Evolutionary conservation across 2,329 filamentous ascomycete species (phyloP), one percentile per base, ranked within the genome.

Genomic region (Colletotrichum chrysophilum): DNA sequence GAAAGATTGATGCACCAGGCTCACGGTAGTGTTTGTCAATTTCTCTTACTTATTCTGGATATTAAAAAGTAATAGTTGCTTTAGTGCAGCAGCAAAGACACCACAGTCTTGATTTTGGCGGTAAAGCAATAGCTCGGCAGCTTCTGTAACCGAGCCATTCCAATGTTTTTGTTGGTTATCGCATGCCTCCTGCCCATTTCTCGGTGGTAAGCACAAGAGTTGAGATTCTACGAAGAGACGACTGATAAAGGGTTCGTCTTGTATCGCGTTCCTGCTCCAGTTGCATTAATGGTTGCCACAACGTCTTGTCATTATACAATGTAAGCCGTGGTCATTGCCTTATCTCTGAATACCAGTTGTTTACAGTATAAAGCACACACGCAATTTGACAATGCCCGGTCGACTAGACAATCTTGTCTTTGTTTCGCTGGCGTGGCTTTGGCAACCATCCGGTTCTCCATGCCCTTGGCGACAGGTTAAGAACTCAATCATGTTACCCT

Each of bases 211-310:
- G 38, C 18, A 43, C 0, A 43, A 43, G 4, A 43, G 16, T 43
- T 5, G 0, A 4, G 38, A 4, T 43, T 43, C 8, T n/a, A 2
- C 2, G 8, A 18, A 38, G 0, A 43, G 38, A 43, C 38, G 38
- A 43, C 38, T 43, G 16, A 10, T 43, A 8, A 9, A 38, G 7
- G 34, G 14, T 8, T 38, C 34, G 34, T n/a, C 38, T 43, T 3
- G 18, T 43, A 5, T 0, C 3, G 38, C 38, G 38, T 4, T 43
- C 3, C 8, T 43, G 8, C 38, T 2, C 16, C 18, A 5, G 10
- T 43, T 18, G 3, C 38, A 1, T n/a, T 6, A 2, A 43, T 10
- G 9, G 0, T 43, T 43, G 0, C 2, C 1, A n/a, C 16, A 1
- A n/a, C 18, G 0, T 18, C 38, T 43, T 43, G 18, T 0, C 16